phyloP scores from a whole-genome alignment of 371 early-diverging fungal genomes.

The Chytridium lagenaria region DNA sequence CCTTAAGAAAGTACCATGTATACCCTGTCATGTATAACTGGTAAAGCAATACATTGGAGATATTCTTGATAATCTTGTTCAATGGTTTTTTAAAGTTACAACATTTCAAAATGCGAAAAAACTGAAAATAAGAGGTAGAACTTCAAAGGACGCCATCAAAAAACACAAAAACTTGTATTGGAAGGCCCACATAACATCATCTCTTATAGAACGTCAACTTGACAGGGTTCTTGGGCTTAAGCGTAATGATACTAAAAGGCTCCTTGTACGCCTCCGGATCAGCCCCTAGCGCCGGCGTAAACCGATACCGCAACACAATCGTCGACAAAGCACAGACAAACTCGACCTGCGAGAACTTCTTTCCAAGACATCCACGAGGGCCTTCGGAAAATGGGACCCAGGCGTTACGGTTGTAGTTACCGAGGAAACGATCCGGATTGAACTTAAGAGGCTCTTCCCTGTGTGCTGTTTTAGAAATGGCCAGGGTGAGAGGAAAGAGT shows the following conservation, averaged over 20 bases:
- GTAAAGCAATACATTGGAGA: too few relatives aligned
- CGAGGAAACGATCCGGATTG: constrained; percentile 32
- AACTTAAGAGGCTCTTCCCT: constrained; percentile 20
- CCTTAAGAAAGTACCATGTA: too few relatives aligned
- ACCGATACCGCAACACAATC: constrained; percentile 33
- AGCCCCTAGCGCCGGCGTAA: constrained; percentile 10
- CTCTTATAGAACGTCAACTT: neutral
- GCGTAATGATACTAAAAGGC: neutral
- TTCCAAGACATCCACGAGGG: constrained; percentile 42
- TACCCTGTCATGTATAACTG: too few relatives aligned
- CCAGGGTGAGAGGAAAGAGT: neutral
- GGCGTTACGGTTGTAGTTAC: constrained; percentile 17
- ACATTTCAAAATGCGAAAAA: too few relatives aligned
- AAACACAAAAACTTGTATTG: too few relatives aligned
- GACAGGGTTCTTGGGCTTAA: neutral
- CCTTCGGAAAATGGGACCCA: constrained; percentile 42
- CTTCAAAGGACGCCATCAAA: too few relatives aligned
- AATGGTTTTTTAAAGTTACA: too few relatives aligned
- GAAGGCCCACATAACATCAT: too few relatives aligned
- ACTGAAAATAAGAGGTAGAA: too few relatives aligned
- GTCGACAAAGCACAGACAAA: constrained; percentile 33
- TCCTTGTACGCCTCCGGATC: neutral
- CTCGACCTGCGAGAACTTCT: constrained; percentile 48
- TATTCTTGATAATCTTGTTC: too few relatives aligned
- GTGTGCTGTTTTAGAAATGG: neutral